phyloP scores from a whole-genome alignment of 225 moss, liverwort and hornwort genomes.

The Polytrichum commune region DNA sequence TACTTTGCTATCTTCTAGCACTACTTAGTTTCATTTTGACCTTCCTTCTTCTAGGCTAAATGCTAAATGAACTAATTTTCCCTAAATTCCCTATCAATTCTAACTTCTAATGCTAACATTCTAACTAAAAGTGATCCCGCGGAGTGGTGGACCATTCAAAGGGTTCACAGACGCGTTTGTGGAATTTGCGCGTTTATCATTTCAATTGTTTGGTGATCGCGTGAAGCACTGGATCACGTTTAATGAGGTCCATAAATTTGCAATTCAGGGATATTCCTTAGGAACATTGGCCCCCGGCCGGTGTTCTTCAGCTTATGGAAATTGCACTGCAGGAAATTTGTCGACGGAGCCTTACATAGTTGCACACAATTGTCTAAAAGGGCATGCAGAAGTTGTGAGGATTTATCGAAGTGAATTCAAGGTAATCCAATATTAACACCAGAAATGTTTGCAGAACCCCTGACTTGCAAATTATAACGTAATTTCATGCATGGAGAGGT shows the following conservation, averaged over 20 bases:
- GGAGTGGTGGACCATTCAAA: no score
- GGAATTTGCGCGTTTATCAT: conserved; percentile 33
- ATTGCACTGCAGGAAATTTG: conserved; percentile 30
- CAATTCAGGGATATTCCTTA: conserved; percentile 33
- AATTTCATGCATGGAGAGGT: no score
- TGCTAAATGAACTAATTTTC: no score
- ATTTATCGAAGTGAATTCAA: conserved; percentile 48
- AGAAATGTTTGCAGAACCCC: no score
- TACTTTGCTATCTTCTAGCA: no score
- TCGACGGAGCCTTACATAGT: conserved; percentile 52
- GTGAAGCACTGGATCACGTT: conserved; percentile 55
- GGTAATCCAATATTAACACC: no score
- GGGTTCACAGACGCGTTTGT: conserved; percentile 19
- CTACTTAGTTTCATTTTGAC: no score
- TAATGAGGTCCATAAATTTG: conserved; percentile 40
- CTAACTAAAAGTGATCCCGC: no score
- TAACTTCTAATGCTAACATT: no score
- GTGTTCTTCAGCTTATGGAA: conserved; percentile 28
- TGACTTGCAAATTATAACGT: no score
- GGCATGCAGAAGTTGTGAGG: conserved; percentile 45
- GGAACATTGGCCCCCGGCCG: conserved; percentile 48
- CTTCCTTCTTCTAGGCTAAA: no score
- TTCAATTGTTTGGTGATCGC: conserved; percentile 45
- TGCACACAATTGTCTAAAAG: conserved; percentile 35
- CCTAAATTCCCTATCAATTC: no score